These are phyloP conservation scores for Aphanomyces stellatus DNA, from an alignment of 352 stramenopile species.

Conservation along the genomic window DNA sequence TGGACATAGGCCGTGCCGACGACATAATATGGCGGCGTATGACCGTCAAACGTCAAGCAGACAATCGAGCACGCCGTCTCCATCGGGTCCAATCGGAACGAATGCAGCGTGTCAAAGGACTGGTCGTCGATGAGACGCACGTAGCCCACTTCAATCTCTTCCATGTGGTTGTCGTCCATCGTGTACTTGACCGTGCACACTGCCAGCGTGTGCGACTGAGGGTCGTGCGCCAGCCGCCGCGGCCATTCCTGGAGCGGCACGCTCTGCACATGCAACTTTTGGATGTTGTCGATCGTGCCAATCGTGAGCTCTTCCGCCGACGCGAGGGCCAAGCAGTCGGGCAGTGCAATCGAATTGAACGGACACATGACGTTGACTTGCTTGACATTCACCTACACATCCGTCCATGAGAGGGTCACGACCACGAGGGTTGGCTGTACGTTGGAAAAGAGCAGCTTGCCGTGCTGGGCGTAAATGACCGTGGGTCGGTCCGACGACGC, in stretches of 20 bases:
- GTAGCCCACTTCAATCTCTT: conserved; percentile 84
- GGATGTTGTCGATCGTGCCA: conserved; percentile 97
- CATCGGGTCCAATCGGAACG: conserved; percentile 79
- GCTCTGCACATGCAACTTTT: conserved; percentile 98
- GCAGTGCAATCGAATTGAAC: conserved; percentile 89
- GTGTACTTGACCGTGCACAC: conserved; percentile 78
- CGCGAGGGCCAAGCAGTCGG: conserved; percentile 92
- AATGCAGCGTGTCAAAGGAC: conserved; percentile 91
- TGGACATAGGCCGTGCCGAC: conserved; percentile 89
- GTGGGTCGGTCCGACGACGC: conserved; percentile 95
- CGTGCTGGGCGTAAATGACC: conserved; percentile 95
- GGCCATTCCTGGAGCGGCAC: conserved; percentile 91
- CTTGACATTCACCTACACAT: conserved; percentile 56
- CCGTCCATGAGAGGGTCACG: background rate
- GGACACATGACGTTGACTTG: conserved; percentile 90
- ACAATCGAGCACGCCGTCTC: conserved; percentile 83
- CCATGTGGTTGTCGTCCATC: conserved; percentile 60
- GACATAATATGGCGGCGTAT: conserved; percentile 75
- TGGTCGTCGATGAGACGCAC: conserved; percentile 95
- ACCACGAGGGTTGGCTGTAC: conserved; percentile 40
- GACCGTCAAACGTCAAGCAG: conserved; percentile 67
- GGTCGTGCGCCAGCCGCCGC: conserved; percentile 84
- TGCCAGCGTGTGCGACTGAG: conserved; percentile 66
- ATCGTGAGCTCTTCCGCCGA: conserved; percentile 94
- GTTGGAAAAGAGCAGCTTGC: conserved; percentile 96